Conservation (phyloP, 768 basidiomycete species). For the Lyophyllum shimeji region DNA sequence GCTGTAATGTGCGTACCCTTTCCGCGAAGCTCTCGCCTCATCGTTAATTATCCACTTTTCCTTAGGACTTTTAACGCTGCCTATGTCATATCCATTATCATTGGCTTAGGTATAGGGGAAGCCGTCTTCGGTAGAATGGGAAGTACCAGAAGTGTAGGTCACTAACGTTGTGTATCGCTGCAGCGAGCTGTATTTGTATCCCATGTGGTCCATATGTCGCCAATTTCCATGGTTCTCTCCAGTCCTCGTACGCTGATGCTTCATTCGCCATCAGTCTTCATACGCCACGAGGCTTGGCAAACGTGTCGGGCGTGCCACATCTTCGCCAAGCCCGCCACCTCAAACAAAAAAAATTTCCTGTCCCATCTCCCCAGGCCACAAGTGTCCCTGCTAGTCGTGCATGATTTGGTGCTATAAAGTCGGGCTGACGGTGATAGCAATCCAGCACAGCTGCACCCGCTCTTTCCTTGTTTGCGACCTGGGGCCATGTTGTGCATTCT, state of each 20-base stretch:
- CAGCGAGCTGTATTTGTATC: not conserved
- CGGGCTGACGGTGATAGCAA: not conserved
- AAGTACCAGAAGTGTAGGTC: constrained; percentile 10
- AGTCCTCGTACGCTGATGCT: not conserved
- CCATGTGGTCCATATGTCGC: not conserved
- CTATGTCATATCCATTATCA: constrained; percentile 70
- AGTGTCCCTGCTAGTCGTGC: not conserved
- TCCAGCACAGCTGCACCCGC: constrained; percentile 6
- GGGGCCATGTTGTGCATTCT: constrained; percentile 31
- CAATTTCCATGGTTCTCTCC: not conserved
- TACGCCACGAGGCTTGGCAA: not conserved
- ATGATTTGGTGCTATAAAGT: not conserved
- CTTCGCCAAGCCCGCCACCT: not conserved
- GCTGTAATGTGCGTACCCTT: constrained; percentile 65
- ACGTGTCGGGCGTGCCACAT: not conserved
- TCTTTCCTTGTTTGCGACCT: not conserved
- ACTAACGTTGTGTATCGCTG: constrained; percentile 2
- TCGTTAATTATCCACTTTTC: constrained; percentile 6
- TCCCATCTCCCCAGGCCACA: not conserved
- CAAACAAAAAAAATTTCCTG: constrained; percentile 3
- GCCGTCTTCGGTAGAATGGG: constrained; percentile 62
- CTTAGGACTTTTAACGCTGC: constrained; percentile 81
- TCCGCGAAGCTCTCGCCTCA: not conserved
- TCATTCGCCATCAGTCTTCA: not conserved
- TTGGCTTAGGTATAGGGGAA: constrained; percentile 77